phyloP scores from a whole-genome alignment of 768 basidiomycete genomes.

The Pleurotus salmoneostramineus region DNA sequence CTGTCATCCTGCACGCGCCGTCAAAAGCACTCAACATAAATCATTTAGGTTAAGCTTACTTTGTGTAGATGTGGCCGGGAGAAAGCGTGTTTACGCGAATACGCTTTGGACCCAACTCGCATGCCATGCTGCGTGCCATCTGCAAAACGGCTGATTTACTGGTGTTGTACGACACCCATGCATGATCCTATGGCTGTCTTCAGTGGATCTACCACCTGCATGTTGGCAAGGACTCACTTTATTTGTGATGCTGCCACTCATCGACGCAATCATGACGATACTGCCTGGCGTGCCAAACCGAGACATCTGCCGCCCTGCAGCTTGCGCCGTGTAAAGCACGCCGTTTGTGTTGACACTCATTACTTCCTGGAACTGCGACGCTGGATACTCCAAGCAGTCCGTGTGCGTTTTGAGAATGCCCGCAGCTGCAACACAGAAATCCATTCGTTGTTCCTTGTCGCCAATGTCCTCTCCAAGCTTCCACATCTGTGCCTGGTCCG shows the following conservation, averaged over 20 bases:
- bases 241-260: slow-evolving; percentile 52
- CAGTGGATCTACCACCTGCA: too few relatives aligned
- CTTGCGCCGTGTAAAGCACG: slow-evolving; percentile 61
- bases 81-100: slow-evolving; percentile 78
- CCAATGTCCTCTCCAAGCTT: slow-evolving; percentile 53
- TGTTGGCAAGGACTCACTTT: slow-evolving; percentile 34
- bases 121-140: slow-evolving; percentile 81
- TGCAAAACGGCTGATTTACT: slow-evolving; percentile 78
- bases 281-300: slow-evolving; percentile 51
- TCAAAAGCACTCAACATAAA: background rate
- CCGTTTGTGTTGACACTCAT: slow-evolving; percentile 66
- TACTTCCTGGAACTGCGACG: slow-evolving; percentile 62
- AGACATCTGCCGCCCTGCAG: slow-evolving; percentile 59
- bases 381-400: slow-evolving; percentile 65
- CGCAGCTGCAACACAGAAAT: slow-evolving; percentile 76
- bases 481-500: slow-evolving; percentile 60
- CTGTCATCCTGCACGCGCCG: slow-evolving; percentile 56
- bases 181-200: too few relatives aligned
- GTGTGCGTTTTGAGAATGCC: slow-evolving; percentile 60
- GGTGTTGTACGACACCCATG: slow-evolving; percentile 74
- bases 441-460: slow-evolving; percentile 64
- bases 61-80: slow-evolving; percentile 73
- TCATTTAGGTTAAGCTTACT: slow-evolving; percentile 25
- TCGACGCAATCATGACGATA: slow-evolving; percentile 63
- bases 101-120: slow-evolving; percentile 61